These are phyloP conservation scores for Xylaria sp. DNA, from an alignment of 2,329 filamentous ascomycete genomes.

Conservation along the genomic window DNA sequence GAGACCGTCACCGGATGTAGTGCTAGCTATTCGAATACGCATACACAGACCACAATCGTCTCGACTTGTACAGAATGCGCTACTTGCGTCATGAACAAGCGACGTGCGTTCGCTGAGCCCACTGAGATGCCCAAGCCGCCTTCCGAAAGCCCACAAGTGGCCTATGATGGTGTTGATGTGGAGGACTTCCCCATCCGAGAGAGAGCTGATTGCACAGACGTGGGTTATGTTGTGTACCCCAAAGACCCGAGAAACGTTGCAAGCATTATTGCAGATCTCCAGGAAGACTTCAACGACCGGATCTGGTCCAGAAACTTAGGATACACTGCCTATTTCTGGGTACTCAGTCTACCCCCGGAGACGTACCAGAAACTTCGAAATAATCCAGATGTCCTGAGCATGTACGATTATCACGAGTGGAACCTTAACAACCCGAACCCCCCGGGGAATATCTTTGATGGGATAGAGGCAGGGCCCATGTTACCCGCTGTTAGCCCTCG, in stretches of 20 bases:
- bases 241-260: background rate
- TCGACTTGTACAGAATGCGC: constrained; percentile 1
- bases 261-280: background rate
- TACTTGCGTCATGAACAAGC: background rate
- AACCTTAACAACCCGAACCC: background rate
- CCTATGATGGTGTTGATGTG: background rate
- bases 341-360: constrained; percentile 8
- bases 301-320: background rate
- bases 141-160: background rate
- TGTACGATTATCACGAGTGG: constrained; percentile 14
- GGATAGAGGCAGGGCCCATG: background rate
- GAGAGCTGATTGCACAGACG: background rate
- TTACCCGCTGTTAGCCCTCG: background rate
- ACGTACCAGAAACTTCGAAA: background rate
- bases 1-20: constrained; percentile 15
- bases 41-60: background rate
- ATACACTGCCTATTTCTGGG: constrained; percentile 17
- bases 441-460: too few relatives aligned
- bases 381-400: background rate
- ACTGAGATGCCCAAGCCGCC: background rate
- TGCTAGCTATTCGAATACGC: background rate
- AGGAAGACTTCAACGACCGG: background rate
- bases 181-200: background rate
- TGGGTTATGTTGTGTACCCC: constrained; percentile 1
- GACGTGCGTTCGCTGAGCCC: background rate